Evolutionary conservation across 2,329 filamentous ascomycete species (phyloP).

Genomic region (Aspergillus uvarum): DNA sequence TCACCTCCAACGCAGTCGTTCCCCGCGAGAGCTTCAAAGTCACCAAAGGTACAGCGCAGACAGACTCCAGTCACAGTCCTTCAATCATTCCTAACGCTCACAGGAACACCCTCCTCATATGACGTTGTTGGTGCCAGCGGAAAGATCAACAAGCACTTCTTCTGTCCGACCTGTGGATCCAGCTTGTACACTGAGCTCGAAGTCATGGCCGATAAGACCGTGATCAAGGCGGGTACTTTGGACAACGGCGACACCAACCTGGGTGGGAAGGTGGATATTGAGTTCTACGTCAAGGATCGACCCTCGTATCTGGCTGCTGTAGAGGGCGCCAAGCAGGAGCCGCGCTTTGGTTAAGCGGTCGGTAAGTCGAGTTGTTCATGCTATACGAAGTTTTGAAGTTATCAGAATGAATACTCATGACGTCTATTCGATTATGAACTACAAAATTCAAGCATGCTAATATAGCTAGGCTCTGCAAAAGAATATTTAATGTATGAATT

Average conservation of each 20-base stretch:
- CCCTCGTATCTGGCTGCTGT: slow-evolving; percentile 45
- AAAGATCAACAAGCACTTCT: slow-evolving; percentile 58
- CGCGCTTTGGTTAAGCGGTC: slow-evolving; percentile 20
- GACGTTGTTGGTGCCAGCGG: slow-evolving; percentile 51
- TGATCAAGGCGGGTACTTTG: slow-evolving; percentile 54
- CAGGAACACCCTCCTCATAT: slow-evolving; percentile 50
- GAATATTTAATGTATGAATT: no score
- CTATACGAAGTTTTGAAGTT: background rate
- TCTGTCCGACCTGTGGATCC: slow-evolving; percentile 55
- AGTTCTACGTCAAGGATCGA: slow-evolving; percentile 56
- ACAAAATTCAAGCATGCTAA: accelerated
- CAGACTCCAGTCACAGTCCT: background rate
- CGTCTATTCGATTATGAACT: accelerated
- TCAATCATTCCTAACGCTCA: no score
- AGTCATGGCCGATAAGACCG: slow-evolving; percentile 52
- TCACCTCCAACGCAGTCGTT: slow-evolving; percentile 56
- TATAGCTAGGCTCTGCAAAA: no score
- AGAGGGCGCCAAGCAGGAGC: slow-evolving; percentile 52
- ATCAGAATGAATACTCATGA: background rate
- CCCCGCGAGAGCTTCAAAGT: slow-evolving; percentile 49
- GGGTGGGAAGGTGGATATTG: slow-evolving; percentile 47
- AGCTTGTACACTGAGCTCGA: slow-evolving; percentile 55
- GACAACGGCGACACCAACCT: slow-evolving; percentile 51
- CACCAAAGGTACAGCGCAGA: slow-evolving; percentile 44
- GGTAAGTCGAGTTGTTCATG: background rate